Base-by-base conservation (phyloP, 805 yeast genomes). In the Candida ponderosae region DNA sequence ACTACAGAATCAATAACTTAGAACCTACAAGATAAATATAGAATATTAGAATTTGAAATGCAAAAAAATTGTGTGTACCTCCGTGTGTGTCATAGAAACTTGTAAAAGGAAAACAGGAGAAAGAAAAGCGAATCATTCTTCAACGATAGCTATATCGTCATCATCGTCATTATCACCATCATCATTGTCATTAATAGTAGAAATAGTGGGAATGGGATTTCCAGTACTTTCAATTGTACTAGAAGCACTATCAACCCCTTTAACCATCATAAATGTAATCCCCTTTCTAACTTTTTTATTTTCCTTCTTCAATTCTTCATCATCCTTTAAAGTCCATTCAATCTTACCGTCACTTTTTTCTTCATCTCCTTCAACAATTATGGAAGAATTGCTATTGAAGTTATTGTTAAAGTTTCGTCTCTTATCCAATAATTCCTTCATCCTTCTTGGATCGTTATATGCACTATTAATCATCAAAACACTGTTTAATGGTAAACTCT, bases 381-480 rank as follows among this genome's bases (percentile, higher is more conserved):
- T n/a, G n/a, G n/a, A n/a, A n/a, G n/a, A n/a, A n/a, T n/a, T n/a
- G n/a, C n/a, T 21, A 21, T 21, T 21, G n/a, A 9, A 24, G 13
- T 13, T 24, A 10, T 24, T 53, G 41, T 69, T 69, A 41, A 64
- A 74, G 29, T 51, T 57, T 33, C 65, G 60, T 43, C 68, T 67
- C 23, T 68, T 46, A 10, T 53, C 51, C 34, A 70, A 72, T 31
- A 86, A 59, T 33, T 59, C 54, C 36, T 59, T 57, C 60, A 77
- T 62, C 44, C 57, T 52, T 9, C 68, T 55, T 3, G 79, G 73
- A 48, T 78, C 76, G 10, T 87, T 86, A 35, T 72, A 62, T 2
- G 84, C 86, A 0, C 85, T 68, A 47, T 76, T 64, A 1, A 87
- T 50, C 1, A 86, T 60, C 14, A 89, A 46, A 18, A 79, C 57